Percentiles rank a stretch among this genome's conserved stretches.
Evolutionary conservation across 2,329 filamentous ascomycete species (phyloP).

Genomic region (Chrysoporthe austroafricana): DNA sequence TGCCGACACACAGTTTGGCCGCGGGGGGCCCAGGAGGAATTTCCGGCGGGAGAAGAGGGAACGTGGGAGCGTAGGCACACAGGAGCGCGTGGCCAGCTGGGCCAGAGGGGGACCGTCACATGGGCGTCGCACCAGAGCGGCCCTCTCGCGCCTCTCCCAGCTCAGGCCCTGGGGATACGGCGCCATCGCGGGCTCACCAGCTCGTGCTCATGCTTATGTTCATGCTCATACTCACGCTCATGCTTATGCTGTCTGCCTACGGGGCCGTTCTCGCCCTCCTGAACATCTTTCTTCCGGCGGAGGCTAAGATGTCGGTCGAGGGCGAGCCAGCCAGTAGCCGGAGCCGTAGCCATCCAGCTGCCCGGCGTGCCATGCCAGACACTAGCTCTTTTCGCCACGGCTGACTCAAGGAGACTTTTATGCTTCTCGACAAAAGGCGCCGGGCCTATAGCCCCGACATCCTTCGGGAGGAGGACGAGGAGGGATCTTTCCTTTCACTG

Average conservation of each 20-base stretch:
- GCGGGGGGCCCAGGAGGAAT: no score
- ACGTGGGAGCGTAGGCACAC: no score
- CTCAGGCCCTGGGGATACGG: slow-evolving; percentile 9
- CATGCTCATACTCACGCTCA: background rate
- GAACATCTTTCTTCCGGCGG: slow-evolving; percentile 46
- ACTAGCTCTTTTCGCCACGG: slow-evolving; percentile 34
- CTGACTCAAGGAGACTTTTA: slow-evolving; percentile 36
- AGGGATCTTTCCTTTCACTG: background rate
- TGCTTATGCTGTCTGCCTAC: background rate
- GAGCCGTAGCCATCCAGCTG: slow-evolving; percentile 49
- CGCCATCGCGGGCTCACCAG: background rate
- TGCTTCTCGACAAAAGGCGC: slow-evolving; percentile 40
- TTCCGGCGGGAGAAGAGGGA: no score
- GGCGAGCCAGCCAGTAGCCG: slow-evolving; percentile 50
- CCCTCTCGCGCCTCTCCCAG: background rate
- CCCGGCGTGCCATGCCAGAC: slow-evolving; percentile 40
- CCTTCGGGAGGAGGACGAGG: background rate
- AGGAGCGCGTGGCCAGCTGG: background rate
- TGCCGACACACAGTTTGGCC: background rate
- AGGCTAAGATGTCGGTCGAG: slow-evolving; percentile 53
- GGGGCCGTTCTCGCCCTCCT: slow-evolving; percentile 45
- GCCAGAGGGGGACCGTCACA: background rate
- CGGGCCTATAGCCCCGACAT: slow-evolving; percentile 29
- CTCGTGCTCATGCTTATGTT: no score
- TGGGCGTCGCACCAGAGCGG: slow-evolving; percentile 9